Conservation (phyloP, 306 rosid species). For the Prunus mume region DNA sequence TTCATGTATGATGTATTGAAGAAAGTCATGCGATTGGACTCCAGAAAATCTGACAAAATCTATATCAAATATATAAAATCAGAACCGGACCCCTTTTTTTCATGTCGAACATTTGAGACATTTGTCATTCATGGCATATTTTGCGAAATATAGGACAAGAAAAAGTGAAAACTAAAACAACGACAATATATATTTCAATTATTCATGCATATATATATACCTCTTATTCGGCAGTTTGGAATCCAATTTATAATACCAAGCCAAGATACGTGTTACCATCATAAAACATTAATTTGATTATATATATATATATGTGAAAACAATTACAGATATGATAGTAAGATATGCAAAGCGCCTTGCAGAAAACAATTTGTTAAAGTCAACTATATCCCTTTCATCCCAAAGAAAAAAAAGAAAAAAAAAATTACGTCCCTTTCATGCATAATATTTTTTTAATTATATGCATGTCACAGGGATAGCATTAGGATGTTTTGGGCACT, state of each 20-base stretch:
- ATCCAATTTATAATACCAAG: not conserved
- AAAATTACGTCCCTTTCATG: not conserved
- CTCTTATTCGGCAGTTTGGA: not conserved
- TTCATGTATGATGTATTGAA: not conserved
- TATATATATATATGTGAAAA: too few species aligned
- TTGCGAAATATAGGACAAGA: too few species aligned
- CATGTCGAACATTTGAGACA: not conserved
- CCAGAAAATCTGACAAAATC: not conserved
- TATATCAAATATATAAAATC: not conserved
- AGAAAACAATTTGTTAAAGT: not conserved
- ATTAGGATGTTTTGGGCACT: not conserved
- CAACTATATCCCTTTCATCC: not conserved
- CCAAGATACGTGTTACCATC: too few species aligned
- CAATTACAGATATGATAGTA: not conserved
- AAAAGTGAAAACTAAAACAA: not conserved
- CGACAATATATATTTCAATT: not conserved
- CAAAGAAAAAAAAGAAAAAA: not conserved
- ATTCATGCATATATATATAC: not conserved
- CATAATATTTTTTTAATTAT: not conserved
- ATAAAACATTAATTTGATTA: too few species aligned
- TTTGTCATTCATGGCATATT: not conserved
- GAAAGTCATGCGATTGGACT: not conserved
- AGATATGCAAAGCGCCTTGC: not conserved
- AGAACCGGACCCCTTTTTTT: not conserved
- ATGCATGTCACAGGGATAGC: not conserved